Evolutionary conservation across 257 asterid genomes (phyloP).

Genomic region (Primulina huaijiensis): DNA sequence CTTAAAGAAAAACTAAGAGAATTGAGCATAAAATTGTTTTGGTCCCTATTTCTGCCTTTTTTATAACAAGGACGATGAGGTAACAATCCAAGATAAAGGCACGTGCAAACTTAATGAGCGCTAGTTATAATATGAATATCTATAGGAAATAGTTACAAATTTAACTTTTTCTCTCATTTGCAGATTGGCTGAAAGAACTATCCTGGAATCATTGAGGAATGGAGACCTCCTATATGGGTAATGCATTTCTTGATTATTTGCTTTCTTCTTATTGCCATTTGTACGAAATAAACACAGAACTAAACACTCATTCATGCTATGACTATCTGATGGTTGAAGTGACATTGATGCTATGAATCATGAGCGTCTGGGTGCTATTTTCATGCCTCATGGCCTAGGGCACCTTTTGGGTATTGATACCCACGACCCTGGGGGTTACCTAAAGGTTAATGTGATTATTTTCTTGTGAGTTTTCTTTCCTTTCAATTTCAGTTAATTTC

Average conservation of each 20-base stretch:
- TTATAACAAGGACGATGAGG: conserved; percentile 13
- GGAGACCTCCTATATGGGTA: conserved; percentile 79
- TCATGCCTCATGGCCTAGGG: conserved; percentile 96
- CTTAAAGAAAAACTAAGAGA: too few species aligned
- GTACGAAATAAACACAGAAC: conserved; percentile 5
- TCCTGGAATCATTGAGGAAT: conserved; percentile 67
- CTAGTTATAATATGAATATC: conserved; percentile 9
- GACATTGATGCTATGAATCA: conserved; percentile 72
- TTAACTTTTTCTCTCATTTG: conserved; percentile 22
- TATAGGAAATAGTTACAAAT: conserved; percentile 13
- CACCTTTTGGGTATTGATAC: conserved; percentile 96
- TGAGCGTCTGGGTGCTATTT: conserved; percentile 81
- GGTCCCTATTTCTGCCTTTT: conserved; percentile 7
- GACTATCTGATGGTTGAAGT: conserved; percentile 41
- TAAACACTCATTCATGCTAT: conserved; percentile 11
- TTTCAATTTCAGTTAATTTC: conserved; percentile 14
- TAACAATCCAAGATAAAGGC: not conserved
- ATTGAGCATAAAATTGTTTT: conserved; percentile 1
- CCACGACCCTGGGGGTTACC: conserved; percentile 96
- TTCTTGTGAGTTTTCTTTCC: not conserved
- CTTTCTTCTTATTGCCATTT: not conserved
- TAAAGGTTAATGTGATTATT: conserved; percentile 48
- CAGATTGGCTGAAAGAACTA: conserved; percentile 79
- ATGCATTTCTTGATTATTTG: conserved; percentile 20
- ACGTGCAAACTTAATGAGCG: conserved; percentile 4